Conservation (phyloP, 805 yeast genomes). For the Kazachstania martiniae region DNA sequence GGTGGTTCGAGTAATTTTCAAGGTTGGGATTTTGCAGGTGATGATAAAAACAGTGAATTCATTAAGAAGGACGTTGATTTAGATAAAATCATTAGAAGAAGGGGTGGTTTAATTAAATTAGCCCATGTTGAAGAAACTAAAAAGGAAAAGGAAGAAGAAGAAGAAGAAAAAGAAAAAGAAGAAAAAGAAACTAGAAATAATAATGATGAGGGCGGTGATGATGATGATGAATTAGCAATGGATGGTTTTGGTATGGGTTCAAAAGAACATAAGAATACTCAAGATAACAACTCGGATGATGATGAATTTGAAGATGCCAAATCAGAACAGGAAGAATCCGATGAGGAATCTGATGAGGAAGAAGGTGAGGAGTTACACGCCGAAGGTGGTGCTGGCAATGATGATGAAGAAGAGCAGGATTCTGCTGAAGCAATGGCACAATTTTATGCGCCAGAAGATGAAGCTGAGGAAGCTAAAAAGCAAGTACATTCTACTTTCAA, state of each 20-base stretch:
- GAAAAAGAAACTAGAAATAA: conserved; percentile 12
- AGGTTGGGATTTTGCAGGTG: conserved; percentile 78
- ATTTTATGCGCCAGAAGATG: conserved; percentile 54
- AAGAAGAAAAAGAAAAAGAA: conserved; percentile 35
- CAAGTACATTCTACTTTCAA: conserved; percentile 58
- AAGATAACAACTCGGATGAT: conserved; percentile 11
- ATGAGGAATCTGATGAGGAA: conserved; percentile 24
- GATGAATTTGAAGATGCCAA: conserved; percentile 24
- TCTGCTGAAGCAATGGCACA: conserved; percentile 74
- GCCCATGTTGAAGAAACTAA: conserved; percentile 34
- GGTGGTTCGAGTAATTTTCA: conserved; percentile 34
- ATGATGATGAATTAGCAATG: conserved; percentile 29
- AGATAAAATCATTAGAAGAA: conserved; percentile 76
- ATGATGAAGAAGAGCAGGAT: conserved; percentile 23
- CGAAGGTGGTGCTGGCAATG: conserved; percentile 19
- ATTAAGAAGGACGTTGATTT: conserved; percentile 62
- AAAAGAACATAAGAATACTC: no score
- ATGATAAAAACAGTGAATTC: conserved; percentile 10
- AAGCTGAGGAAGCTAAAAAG: conserved; percentile 42
- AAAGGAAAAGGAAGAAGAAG: conserved; percentile 32
- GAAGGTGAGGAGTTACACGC: conserved; percentile 20
- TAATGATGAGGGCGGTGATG: conserved; percentile 15
- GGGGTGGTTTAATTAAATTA: conserved; percentile 61
- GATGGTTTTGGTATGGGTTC: conserved; percentile 33
- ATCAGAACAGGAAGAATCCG: conserved; percentile 19